Percentiles rank a stretch among this genome's conserved stretches.
phyloP scores from a whole-genome alignment of 78 protist species.

The Guillardia theta region DNA sequence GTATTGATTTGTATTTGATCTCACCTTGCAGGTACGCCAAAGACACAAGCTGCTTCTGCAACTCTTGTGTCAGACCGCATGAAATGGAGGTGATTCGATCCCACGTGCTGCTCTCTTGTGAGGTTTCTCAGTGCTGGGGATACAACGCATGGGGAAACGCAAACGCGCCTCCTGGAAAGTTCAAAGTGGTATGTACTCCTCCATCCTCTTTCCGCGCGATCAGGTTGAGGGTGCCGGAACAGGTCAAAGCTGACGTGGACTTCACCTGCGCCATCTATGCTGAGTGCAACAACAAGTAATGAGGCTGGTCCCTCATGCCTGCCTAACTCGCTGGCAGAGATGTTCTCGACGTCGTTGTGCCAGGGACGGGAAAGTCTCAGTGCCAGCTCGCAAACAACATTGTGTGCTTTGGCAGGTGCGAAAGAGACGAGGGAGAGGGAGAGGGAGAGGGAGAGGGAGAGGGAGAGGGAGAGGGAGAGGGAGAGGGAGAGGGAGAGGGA shows the following conservation, averaged over 20 bases:
- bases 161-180: background rate
- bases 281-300: slow-evolving; percentile 25
- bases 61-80: background rate
- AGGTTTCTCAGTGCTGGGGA: background rate
- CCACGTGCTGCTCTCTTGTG: too few relatives aligned
- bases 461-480: too few relatives aligned
- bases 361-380: background rate
- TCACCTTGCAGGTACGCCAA: background rate
- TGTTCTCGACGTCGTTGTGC: background rate
- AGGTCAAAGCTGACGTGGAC: background rate
- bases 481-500: too few relatives aligned
- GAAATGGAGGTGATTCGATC: background rate
- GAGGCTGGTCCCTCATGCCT: too few relatives aligned
- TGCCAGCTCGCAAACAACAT: background rate
- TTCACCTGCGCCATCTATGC: slow-evolving; percentile 28
- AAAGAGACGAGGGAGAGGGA: too few relatives aligned
- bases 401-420: background rate
- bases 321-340: too few relatives aligned
- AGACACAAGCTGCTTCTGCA: background rate
- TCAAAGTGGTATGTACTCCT: background rate
- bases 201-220: background rate
- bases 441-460: too few relatives aligned
- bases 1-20: background rate
- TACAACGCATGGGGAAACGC: background rate
- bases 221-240: background rate